These are phyloP conservation scores for Aspergillus steynii DNA, from an alignment of 495 filamentous ascomycete genomes.

Conservation along the genomic window DNA sequence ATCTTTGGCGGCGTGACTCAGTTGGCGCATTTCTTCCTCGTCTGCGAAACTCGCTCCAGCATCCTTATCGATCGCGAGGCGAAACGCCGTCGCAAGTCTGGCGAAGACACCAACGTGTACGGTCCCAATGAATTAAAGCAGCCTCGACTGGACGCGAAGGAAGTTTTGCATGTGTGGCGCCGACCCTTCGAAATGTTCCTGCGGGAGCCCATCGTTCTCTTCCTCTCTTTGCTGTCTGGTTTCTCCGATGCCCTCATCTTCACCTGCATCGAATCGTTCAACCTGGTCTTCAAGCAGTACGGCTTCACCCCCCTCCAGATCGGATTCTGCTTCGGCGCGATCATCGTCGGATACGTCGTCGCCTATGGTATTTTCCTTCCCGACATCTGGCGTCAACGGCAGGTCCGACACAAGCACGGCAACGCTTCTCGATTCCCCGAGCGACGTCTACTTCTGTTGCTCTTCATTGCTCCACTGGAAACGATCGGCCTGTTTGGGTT, in stretches of 20 bases:
- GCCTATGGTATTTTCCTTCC: conserved; percentile 66
- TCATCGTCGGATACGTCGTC: conserved; percentile 65
- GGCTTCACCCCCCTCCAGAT: conserved; percentile 53
- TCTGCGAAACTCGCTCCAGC: conserved; percentile 67
- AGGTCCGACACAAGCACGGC: conserved; percentile 45
- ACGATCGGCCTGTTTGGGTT: conserved; percentile 71
- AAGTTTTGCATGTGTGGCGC: conserved; percentile 61
- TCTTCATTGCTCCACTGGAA: conserved; percentile 64
- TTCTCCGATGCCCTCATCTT: conserved; percentile 83
- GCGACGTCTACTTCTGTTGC: conserved; percentile 54
- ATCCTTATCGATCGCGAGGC: conserved; percentile 68
- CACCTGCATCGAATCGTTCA: conserved; percentile 71
- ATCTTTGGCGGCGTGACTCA: conserved; percentile 70
- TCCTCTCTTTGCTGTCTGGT: conserved; percentile 69
- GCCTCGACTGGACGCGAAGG: conserved; percentile 50
- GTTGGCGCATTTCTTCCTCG: conserved; percentile 63
- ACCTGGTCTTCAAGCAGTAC: conserved; percentile 66
- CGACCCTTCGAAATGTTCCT: conserved; percentile 79
- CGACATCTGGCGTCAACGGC: conserved; percentile 55
- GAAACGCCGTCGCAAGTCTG: conserved; percentile 59
- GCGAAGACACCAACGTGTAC: conserved; percentile 55
- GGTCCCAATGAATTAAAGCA: conserved; percentile 62
- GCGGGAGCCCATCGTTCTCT: conserved; percentile 73
- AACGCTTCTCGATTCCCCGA: conserved; percentile 55
- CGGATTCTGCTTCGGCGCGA: conserved; percentile 64